A percentile compares a stretch with the other conserved stretches of the same genome.
Conservation (phyloP, 352 stramenopile genomes). For the Globisporangium rhizosaccharum region DNA sequence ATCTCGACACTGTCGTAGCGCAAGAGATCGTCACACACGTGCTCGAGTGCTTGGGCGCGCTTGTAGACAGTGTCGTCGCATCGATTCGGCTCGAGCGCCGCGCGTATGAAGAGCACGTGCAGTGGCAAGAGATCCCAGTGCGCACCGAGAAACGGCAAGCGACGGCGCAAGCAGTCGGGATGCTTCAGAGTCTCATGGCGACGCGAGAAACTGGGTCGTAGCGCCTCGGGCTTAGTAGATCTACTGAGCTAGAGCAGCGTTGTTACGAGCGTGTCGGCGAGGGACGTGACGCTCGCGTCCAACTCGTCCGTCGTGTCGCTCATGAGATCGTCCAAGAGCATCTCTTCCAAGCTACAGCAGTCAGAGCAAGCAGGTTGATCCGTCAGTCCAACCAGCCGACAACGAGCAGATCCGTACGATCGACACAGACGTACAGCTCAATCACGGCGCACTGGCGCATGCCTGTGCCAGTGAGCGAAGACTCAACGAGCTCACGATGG, state of each 20-base stretch:
- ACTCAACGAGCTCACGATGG: constrained; percentile 47
- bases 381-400: not conserved
- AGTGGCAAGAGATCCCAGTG: constrained; percentile 30
- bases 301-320: constrained; percentile 22
- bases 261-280: constrained; percentile 23
- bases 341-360: constrained; percentile 22
- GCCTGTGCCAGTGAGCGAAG: constrained; percentile 44
- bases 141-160: constrained; percentile 34
- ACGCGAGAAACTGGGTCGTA: not conserved
- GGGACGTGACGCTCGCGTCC: constrained; percentile 20
- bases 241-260: constrained; percentile 15
- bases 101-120: constrained; percentile 16
- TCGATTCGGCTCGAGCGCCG: constrained; percentile 14
- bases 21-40: constrained; percentile 23
- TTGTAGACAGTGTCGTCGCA: constrained; percentile 26
- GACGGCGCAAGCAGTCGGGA: constrained; percentile 12
- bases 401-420: not conserved
- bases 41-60: constrained; percentile 24
- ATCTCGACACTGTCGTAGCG: constrained; percentile 14
- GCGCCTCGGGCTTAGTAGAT: not conserved
- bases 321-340: constrained; percentile 32
- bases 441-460: constrained; percentile 56
- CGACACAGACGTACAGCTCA: constrained; percentile 41
- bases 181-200: constrained; percentile 9
- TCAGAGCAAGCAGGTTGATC: not conserved